Percentiles rank a stretch among this genome's conserved stretches.
Conservation (phyloP, 2,329 filamentous ascomycete genomes). For the Neopestalotiopsis sp. region DNA sequence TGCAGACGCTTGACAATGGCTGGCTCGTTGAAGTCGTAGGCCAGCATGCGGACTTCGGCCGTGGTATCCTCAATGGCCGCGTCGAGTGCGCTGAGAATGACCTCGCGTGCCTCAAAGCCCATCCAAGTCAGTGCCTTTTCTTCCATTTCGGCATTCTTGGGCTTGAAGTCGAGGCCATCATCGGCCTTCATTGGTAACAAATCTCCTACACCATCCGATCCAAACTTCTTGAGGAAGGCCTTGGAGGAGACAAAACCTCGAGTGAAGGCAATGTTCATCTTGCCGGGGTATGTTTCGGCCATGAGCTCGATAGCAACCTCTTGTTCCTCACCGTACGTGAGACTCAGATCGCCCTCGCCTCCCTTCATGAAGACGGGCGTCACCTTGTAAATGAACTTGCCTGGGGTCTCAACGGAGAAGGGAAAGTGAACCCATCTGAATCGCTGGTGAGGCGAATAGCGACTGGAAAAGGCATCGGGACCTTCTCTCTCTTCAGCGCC, state of each 20-base stretch:
- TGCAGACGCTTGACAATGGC: conserved; percentile 3
- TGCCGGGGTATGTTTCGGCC: conserved; percentile 10
- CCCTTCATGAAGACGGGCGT: conserved; percentile 9
- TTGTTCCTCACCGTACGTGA: conserved; percentile 1
- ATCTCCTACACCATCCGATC: background rate
- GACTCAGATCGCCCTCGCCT: background rate
- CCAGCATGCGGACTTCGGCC: background rate
- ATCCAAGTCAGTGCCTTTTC: conserved; percentile 9
- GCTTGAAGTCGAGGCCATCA: conserved; percentile 7
- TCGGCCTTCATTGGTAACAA: background rate
- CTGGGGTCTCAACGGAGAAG: background rate
- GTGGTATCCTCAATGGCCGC: conserved; percentile 6
- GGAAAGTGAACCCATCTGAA: conserved; percentile 13
- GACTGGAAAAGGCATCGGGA: conserved; percentile 4
- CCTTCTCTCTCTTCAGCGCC: background rate
- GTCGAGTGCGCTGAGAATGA: background rate
- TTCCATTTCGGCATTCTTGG: conserved; percentile 4
- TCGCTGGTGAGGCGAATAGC: background rate
- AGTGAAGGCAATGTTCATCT: conserved; percentile 13
- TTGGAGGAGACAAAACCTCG: conserved; percentile 10
- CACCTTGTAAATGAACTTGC: conserved; percentile 6
- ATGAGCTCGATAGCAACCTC: background rate
- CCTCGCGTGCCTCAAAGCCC: conserved; percentile 6
- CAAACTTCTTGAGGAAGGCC: conserved; percentile 12
- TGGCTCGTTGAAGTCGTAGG: conserved; percentile 11